These are phyloP conservation scores for Blastomyces silverae DNA, from an alignment of 2,329 filamentous ascomycete species.

Conservation along the genomic window DNA sequence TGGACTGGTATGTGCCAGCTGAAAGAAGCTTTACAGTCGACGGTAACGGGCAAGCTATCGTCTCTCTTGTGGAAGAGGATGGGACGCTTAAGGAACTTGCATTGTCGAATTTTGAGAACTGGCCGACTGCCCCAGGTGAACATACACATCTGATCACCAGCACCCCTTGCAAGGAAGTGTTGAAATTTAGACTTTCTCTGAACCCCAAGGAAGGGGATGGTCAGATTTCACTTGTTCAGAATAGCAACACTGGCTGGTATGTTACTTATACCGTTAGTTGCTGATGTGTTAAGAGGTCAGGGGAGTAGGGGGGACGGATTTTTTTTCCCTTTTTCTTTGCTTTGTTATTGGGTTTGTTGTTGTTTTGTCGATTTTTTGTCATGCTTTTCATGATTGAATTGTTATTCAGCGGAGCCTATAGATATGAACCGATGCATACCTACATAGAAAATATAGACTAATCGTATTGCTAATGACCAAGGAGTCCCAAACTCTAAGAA, in stretches of 20 bases:
- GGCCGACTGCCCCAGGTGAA: not conserved
- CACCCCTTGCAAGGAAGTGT: not conserved
- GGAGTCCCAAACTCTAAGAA: not conserved
- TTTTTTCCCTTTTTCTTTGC: not conserved
- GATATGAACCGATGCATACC: not conserved
- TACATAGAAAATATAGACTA: not conserved
- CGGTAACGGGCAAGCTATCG: not conserved
- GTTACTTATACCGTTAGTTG: not conserved
- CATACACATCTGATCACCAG: not conserved
- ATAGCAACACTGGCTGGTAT: not conserved
- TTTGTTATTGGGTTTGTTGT: not conserved
- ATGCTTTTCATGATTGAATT: not conserved
- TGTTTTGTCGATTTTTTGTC: not conserved
- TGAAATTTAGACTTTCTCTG: not conserved
- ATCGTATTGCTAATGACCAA: not conserved
- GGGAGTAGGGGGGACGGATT: not conserved
- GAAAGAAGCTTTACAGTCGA: not conserved
- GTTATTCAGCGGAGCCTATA: not conserved
- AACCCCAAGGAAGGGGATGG: not conserved
- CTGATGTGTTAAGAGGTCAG: not conserved
- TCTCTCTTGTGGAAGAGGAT: not conserved
- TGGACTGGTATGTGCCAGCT: not conserved
- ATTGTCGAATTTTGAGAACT: not conserved
- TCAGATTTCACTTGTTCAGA: not conserved
- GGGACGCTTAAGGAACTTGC: not conserved